Evolutionary conservation across 257 asterid genomes (phyloP), one percentile per base, ranked within the genome.

Genomic region (Penstemon barbatus): DNA sequence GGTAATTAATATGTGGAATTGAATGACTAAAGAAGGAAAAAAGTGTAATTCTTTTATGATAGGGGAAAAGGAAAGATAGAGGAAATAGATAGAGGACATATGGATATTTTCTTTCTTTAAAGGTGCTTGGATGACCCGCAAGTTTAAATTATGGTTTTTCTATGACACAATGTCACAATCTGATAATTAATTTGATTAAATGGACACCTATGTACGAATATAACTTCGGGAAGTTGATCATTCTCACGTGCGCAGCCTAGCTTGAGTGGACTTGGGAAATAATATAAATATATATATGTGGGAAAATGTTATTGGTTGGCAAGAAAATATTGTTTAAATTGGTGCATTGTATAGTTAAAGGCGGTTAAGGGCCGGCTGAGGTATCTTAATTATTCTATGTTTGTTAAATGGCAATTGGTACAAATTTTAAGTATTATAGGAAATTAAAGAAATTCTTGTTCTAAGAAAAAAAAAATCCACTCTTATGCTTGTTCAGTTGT

Each of bases 201-300:
- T 52, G 2, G 42, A 57, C 57, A 1, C 6, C 2, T 3, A 56
- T 63, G 70, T 60, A 40, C 45, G 3, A 42, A 39, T 7, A 1
- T 37, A 61, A 41, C 53, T 57, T 44, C 44, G 19, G 40, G 72
- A 58, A 25, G 36, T 4, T 40, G 57, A 49, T 66, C 74, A 78
- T 62, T 5, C 58, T 45, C 85, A 88, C 88, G 92, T 85, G 95
- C 92, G 92, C 95, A 83, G 95, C 69, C 92, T 25, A 25, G 33
- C 33, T 62, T 77, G 3, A 66, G 71, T 12, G 95, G 90, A 9
- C 12, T 62, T 1, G 36, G 44, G 45, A 54, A 58, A 65, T 25
- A 3, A 44, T 41, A 54, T 41, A 25, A 1, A 9, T 11, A 8
- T 59, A 3, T 1, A 15, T 40, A 8, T 51, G 71, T 73, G 69